A percentile compares a stretch with the other conserved stretches of the same genome.
phyloP scores from a whole-genome alignment of 2,329 filamentous ascomycete species.

The Furcasterigmium furcatum region DNA sequence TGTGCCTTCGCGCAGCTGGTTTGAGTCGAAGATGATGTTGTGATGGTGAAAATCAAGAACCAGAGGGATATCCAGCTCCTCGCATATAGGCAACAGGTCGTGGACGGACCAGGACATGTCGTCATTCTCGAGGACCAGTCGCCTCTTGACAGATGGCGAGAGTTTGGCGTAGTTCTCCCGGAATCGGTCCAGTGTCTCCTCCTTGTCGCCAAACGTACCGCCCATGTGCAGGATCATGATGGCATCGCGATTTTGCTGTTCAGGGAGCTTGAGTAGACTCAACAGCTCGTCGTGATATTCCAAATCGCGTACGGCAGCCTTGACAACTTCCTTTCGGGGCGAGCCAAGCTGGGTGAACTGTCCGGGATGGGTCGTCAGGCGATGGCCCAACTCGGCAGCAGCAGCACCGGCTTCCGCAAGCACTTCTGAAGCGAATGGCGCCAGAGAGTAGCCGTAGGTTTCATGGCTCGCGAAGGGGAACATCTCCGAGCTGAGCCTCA shows the following conservation, averaged over 20 bases:
- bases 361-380: slow-evolving; percentile 86
- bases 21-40: slow-evolving; percentile 83
- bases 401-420: slow-evolving; percentile 75
- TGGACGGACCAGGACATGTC: slow-evolving; percentile 93
- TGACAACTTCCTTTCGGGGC: slow-evolving; percentile 72
- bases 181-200: slow-evolving; percentile 74
- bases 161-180: slow-evolving; percentile 68
- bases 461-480: slow-evolving; percentile 92
- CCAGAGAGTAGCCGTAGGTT: slow-evolving; percentile 81
- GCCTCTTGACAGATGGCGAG: slow-evolving; percentile 68
- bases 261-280: slow-evolving; percentile 69
- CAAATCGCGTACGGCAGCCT: slow-evolving; percentile 74
- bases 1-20: slow-evolving; percentile 76
- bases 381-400: slow-evolving; percentile 74
- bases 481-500: slow-evolving; percentile 92
- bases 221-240: slow-evolving; percentile 96
- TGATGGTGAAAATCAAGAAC: slow-evolving; percentile 95
- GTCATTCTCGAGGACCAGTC: slow-evolving; percentile 90
- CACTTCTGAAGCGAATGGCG: slow-evolving; percentile 75
- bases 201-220: slow-evolving; percentile 84
- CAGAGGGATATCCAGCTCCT: slow-evolving; percentile 89
- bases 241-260: slow-evolving; percentile 78
- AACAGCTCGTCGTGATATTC: slow-evolving; percentile 88
- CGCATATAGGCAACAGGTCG: slow-evolving; percentile 83
- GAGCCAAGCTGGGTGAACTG: slow-evolving; percentile 92